Evolutionary conservation across 208 protist genomes (phyloP).

Genomic region (Plasmodiophora brassicae): DNA sequence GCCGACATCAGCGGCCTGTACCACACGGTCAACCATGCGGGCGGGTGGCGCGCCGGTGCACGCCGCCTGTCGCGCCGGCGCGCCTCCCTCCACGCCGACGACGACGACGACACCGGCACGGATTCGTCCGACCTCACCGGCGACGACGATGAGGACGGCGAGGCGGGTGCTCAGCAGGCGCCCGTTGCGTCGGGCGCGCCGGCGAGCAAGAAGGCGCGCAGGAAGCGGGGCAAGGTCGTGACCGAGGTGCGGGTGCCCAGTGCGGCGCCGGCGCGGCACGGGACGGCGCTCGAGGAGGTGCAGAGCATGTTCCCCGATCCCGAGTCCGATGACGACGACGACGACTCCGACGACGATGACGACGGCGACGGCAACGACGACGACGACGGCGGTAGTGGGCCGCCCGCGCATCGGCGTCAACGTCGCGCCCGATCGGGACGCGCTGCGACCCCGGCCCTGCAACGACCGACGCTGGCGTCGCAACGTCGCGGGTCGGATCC

Average conservation of each 20-base stretch:
- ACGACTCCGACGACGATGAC: background rate
- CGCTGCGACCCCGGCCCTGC: too few species aligned
- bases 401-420: too few species aligned
- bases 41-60: background rate
- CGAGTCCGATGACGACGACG: background rate
- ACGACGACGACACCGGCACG: background rate
- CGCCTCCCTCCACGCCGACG: background rate
- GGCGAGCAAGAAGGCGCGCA: too few species aligned
- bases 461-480: too few species aligned
- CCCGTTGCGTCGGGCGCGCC: too few species aligned
- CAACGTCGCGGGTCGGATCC: too few species aligned
- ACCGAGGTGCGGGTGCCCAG: background rate
- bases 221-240: background rate
- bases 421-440: too few species aligned
- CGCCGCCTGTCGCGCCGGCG: background rate
- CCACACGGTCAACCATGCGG: background rate
- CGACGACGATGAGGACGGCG: background rate
- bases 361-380: background rate
- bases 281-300: background rate
- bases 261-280: background rate
- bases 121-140: background rate
- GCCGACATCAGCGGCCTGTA: background rate
- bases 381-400: background rate
- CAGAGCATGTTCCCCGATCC: slow-evolving; percentile 21
- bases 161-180: background rate